A percentile compares a stretch with the other conserved stretches of the same genome.
Evolutionary conservation across 805 yeast species (phyloP).

Genomic region (Saccharomycopsis amapae): DNA sequence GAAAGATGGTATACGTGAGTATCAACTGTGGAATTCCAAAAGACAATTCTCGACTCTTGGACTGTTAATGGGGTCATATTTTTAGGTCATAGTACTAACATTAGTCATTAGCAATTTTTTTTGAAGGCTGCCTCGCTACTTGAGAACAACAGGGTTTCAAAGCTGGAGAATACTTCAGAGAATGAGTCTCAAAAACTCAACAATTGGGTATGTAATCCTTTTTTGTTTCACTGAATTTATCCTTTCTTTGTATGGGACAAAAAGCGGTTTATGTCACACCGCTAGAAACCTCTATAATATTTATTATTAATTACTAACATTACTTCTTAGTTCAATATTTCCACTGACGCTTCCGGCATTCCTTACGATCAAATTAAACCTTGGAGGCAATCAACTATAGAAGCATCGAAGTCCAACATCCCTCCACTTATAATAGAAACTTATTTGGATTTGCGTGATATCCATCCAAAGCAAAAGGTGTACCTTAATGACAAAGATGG

Average conservation of each 20-base stretch:
- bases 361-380: constrained; percentile 49
- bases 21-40: no score
- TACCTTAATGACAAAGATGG: constrained; percentile 50
- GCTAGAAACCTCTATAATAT: background rate
- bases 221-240: background rate
- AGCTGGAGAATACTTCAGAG: constrained; percentile 10
- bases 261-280: background rate
- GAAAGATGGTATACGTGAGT: no score
- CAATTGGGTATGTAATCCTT: constrained; percentile 54
- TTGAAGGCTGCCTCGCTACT: constrained; percentile 8
- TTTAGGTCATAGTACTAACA: no score
- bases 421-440: constrained; percentile 88
- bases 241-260: background rate
- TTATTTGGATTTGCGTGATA: constrained; percentile 56
- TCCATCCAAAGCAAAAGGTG: constrained; percentile 51
- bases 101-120: constrained; percentile 14
- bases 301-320: background rate
- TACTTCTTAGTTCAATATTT: constrained; percentile 5
- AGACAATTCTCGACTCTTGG: no score
- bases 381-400: constrained; percentile 47
- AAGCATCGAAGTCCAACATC: constrained; percentile 26
- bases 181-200: constrained; percentile 35
- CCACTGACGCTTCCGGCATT: constrained; percentile 32
- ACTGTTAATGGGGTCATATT: no score
- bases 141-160: background rate